Evolutionary conservation across 2,329 filamentous ascomycete genomes (phyloP).

Genomic region (Bipolaris oryzae): DNA sequence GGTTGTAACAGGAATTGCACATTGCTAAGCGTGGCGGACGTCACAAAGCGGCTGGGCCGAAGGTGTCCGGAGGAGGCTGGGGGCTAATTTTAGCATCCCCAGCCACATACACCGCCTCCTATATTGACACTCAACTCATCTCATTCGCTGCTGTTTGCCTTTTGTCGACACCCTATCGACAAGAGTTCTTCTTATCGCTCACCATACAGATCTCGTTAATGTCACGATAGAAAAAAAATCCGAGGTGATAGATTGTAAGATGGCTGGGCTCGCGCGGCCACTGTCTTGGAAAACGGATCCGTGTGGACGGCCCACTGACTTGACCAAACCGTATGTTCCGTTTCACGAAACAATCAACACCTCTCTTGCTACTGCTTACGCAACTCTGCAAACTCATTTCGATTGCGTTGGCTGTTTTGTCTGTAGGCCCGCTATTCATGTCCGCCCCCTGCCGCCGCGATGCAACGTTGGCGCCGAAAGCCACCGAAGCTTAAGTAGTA

Average conservation of each 20-base stretch:
- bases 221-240: not conserved
- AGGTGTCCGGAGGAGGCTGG: constrained; percentile 5
- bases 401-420: not conserved
- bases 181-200: not conserved
- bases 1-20: not conserved
- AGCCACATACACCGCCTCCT: constrained; percentile 13
- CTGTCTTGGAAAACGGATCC: not conserved
- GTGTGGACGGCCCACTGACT: not conserved
- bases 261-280: constrained; percentile 4
- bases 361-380: not conserved
- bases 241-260: not conserved
- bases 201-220: not conserved
- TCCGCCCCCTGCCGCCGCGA: constrained; percentile 9
- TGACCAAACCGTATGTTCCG: not conserved
- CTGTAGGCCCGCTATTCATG: constrained; percentile 6
- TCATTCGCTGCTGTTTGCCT: constrained; percentile 1
- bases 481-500: not conserved
- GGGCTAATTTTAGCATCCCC: constrained; percentile 11
- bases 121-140: not conserved
- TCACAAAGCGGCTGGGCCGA: constrained; percentile 5
- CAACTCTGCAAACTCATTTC: not conserved
- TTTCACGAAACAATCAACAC: constrained; percentile 2
- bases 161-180: not conserved
- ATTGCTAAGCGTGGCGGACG: not conserved
- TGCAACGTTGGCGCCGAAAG: constrained; percentile 2